Evolutionary conservation across 1,284 basidiomycete species (phyloP), one percentile per base, ranked within the genome.

Genomic region (Puccinia sorghi): DNA sequence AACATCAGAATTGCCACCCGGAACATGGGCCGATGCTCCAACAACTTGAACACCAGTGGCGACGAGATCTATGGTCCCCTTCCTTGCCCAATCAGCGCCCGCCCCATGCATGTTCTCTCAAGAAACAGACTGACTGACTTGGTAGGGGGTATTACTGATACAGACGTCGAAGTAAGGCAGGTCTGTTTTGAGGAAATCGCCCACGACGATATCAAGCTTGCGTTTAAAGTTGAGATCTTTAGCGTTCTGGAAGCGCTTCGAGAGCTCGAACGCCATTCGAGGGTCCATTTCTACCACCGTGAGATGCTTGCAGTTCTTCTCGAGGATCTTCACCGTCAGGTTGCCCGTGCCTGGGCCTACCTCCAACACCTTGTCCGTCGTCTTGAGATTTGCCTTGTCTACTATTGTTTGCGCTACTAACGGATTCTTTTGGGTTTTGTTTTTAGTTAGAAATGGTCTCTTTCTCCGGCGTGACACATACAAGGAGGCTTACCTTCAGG

Each of bases 331-430:
- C 20, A 97, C 91, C 0, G 97, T 99, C 84, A 99, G 85, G 84
- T 99, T 99, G 81, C 97, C 97, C 2, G 97, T 99, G 86, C 97
- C 97, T 13, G 97, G 97, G 84, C 96, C 97, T 73, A 99, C 94
- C 86, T 99, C 96, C 70, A 99, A 90, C 22, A 98, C 95, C 83
- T 92, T 91, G 85, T 99, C 96, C 22, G 95, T 96, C 0, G 94
- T 93, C 81, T 93, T 92, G 69, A 99, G 86, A 83, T 92, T 92
- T 4, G 96, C 96, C 90, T 97, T 85, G 82, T 86, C 85, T 59
- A 85, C 82, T 67, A 85, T 85, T 27, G 80, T 57, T 41, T 70
- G 75, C 3, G 75, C 75, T 61, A 78, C 54, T 59, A 61, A 48
- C 37, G 75, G 75, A 71, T 78, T 78, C 75, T 78, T 41, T 46